Conservation (phyloP, 2,329 filamentous ascomycete species). For the Aspergillus fructus region DNA sequence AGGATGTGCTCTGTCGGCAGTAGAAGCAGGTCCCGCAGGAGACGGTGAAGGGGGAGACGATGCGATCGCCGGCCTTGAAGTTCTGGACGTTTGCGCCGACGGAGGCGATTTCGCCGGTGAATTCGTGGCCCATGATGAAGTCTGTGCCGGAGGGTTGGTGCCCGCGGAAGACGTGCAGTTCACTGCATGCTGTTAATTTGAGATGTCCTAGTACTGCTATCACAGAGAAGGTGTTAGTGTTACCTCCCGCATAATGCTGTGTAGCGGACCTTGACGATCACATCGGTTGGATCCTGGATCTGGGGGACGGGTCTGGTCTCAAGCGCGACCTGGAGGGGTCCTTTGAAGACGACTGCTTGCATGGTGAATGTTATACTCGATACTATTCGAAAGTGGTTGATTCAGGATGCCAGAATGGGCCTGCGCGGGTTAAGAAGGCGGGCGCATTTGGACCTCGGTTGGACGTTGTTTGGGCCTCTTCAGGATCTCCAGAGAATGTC, state of each 20-base stretch:
- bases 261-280: constrained; percentile 77
- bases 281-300: constrained; percentile 68
- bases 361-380: constrained; percentile 46
- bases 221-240: too few relatives aligned
- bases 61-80: constrained; percentile 69
- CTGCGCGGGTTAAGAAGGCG: too few relatives aligned
- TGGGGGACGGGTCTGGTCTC: constrained; percentile 76
- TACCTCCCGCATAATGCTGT: constrained; percentile 87
- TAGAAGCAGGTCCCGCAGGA: constrained; percentile 80
- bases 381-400: too few relatives aligned
- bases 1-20: constrained; percentile 70
- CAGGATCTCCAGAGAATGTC: too few relatives aligned
- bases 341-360: constrained; percentile 89
- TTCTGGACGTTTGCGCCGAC: constrained; percentile 57
- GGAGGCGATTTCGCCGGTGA: constrained; percentile 71
- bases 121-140: constrained; percentile 74
- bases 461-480: too few relatives aligned
- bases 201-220: neutral
- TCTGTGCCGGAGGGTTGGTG: constrained; percentile 67
- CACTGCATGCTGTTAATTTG: constrained; percentile 40
- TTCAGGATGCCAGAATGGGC: too few relatives aligned
- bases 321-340: constrained; percentile 68
- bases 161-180: constrained; percentile 82
- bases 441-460: too few relatives aligned
- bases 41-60: constrained; percentile 79